Conservation (phyloP, 805 yeast genomes). For the Candida caryicola region DNA sequence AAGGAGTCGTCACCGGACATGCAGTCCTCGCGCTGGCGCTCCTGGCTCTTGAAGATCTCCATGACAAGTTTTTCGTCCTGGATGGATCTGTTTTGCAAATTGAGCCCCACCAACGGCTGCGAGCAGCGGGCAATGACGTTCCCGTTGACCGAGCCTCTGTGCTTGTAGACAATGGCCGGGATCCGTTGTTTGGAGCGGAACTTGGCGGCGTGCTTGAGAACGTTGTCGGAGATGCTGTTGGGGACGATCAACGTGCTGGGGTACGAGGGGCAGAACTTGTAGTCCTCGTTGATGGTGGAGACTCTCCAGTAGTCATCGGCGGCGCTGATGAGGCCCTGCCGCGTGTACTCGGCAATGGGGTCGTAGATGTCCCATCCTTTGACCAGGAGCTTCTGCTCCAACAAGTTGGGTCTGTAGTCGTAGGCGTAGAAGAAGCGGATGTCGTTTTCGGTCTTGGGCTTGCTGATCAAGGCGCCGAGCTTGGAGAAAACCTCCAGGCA, state of each 20-base stretch:
- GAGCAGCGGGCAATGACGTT: conserved; percentile 85
- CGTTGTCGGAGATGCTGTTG: conserved; percentile 71
- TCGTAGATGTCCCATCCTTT: conserved; percentile 76
- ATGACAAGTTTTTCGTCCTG: conserved; percentile 85
- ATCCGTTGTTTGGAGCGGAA: conserved; percentile 83
- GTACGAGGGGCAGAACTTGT: conserved; percentile 70
- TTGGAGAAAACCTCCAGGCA: conserved; percentile 74
- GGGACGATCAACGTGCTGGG: conserved; percentile 74
- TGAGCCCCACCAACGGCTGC: conserved; percentile 90
- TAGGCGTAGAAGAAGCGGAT: conserved; percentile 66
- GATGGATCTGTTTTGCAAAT: conserved; percentile 72
- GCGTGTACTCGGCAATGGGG: conserved; percentile 57
- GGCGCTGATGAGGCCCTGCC: conserved; percentile 60
- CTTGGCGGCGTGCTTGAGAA: conserved; percentile 77
- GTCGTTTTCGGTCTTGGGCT: conserved; percentile 45
- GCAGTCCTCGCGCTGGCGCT: conserved; percentile 20
- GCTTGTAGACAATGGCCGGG: conserved; percentile 78
- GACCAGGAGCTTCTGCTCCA: conserved; percentile 49
- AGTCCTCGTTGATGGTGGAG: conserved; percentile 60
- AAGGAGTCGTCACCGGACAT: conserved; percentile 20
- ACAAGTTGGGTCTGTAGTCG: conserved; percentile 68
- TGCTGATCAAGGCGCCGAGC: conserved; percentile 63
- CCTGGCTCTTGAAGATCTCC: conserved; percentile 69
- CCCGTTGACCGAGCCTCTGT: conserved; percentile 51
- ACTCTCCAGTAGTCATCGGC: conserved; percentile 60